phyloP scores from a whole-genome alignment of 495 filamentous ascomycete genomes.

The Xylaria flabelliformis region DNA sequence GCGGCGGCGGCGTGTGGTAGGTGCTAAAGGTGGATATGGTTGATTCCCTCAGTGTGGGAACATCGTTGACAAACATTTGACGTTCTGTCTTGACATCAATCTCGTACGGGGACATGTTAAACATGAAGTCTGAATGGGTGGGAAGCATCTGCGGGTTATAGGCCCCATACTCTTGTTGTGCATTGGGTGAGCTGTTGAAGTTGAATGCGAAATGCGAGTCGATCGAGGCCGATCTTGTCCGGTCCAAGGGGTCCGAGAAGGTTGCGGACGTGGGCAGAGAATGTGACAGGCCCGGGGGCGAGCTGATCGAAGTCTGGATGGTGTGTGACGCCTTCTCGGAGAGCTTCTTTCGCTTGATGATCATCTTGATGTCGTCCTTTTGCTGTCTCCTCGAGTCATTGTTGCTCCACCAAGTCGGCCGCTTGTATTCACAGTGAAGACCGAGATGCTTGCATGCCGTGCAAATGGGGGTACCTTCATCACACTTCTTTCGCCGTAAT shows the following conservation, averaged over 20 bases:
- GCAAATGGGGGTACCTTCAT: conserved; percentile 87
- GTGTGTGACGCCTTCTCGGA: conserved; percentile 76
- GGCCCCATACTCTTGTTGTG: conserved; percentile 63
- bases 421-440: conserved; percentile 91
- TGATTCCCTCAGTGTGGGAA: conserved; percentile 82
- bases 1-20: conserved; percentile 74
- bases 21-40: conserved; percentile 87
- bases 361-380: conserved; percentile 95
- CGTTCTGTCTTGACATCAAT: conserved; percentile 95
- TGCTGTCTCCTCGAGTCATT: conserved; percentile 81
- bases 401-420: conserved; percentile 96
- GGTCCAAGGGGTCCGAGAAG: conserved; percentile 73
- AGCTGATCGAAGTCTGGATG: conserved; percentile 61
- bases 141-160: conserved; percentile 60
- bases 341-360: conserved; percentile 95
- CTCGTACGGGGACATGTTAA: conserved; percentile 78
- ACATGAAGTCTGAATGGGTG: conserved; percentile 55
- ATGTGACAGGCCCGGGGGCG: conserved; percentile 81
- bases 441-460: conserved; percentile 87
- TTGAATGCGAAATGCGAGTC: conserved; percentile 81
- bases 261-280: conserved; percentile 81
- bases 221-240: conserved; percentile 74
- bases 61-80: conserved; percentile 92
- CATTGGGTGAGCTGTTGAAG: conserved; percentile 68
- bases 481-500: conserved; percentile 95